Evolutionary conservation across 2,329 filamentous ascomycete species (phyloP).

Genomic region (Aspergillus sergii): DNA sequence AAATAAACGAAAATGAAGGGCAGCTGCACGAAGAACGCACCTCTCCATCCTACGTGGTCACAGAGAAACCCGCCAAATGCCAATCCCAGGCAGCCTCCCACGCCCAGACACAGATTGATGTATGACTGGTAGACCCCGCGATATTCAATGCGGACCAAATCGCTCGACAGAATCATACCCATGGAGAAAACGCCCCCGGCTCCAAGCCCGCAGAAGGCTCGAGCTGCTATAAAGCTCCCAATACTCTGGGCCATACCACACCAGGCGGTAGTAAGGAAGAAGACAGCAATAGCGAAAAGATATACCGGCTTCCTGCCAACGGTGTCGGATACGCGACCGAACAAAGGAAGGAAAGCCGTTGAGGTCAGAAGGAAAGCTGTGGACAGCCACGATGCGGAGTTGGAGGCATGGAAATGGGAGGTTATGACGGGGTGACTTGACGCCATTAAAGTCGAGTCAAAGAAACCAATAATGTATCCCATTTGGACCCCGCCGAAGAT

Average conservation of each 20-base stretch:
- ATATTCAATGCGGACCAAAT: conserved; percentile 73
- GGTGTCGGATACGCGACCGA: conserved; percentile 74
- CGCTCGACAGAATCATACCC: conserved; percentile 61
- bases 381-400: conserved; percentile 80
- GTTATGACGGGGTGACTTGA: conserved; percentile 80
- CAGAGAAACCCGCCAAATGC: conserved; percentile 44
- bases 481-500: conserved; percentile 63
- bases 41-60: conserved; percentile 45
- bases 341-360: conserved; percentile 73
- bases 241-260: conserved; percentile 71
- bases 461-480: conserved; percentile 61
- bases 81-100: conserved; percentile 41
- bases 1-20: conserved; percentile 51
- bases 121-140: conserved; percentile 47
- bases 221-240: conserved; percentile 69
- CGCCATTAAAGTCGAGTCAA: conserved; percentile 81
- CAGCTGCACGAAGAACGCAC: conserved; percentile 53
- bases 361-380: conserved; percentile 77
- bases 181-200: conserved; percentile 73
- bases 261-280: conserved; percentile 68
- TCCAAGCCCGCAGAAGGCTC: conserved; percentile 72
- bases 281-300: conserved; percentile 62
- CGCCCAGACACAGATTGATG: conserved; percentile 41
- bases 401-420: conserved; percentile 75
- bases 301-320: conserved; percentile 71